These are phyloP conservation scores for Alloascoidea africana DNA, from an alignment of 805 yeast species.

Conservation along the genomic window DNA sequence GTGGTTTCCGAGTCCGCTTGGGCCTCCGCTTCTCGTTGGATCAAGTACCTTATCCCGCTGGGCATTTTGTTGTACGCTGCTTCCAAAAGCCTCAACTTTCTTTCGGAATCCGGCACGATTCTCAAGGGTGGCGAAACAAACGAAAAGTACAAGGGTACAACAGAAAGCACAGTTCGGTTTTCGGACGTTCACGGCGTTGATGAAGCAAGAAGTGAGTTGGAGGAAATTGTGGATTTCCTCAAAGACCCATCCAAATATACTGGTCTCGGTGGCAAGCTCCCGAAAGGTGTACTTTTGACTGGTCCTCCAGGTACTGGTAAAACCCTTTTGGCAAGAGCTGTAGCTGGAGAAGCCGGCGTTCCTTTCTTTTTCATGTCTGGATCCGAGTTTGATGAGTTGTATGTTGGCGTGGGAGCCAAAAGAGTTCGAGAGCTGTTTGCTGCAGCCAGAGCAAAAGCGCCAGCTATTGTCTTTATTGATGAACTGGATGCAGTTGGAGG, in stretches of 20 bases:
- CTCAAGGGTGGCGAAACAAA: conserved; percentile 54
- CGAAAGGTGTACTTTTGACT: conserved; percentile 90
- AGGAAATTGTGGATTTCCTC: conserved; percentile 94
- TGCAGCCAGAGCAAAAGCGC: conserved; percentile 90
- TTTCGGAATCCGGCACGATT: conserved; percentile 73
- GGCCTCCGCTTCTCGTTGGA: conserved; percentile 70
- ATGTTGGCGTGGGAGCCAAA: conserved; percentile 98
- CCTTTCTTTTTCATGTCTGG: conserved; percentile 98
- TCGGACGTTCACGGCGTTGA: conserved; percentile 95
- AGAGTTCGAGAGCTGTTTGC: conserved; percentile 87
- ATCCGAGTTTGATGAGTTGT: conserved; percentile 93
- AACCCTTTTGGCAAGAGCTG: conserved; percentile 90
- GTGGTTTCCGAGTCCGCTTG: conserved; percentile 75
- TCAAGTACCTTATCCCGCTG: conserved; percentile 75
- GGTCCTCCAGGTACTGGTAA: conserved; percentile 99
- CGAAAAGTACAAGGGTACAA: conserved; percentile 71
- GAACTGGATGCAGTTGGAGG: conserved; percentile 99
- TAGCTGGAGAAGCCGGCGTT: conserved; percentile 98
- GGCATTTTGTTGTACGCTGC: conserved; percentile 69
- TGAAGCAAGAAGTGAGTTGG: conserved; percentile 94
- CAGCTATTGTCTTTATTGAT: conserved; percentile 94
- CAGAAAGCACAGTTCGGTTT: conserved; percentile 75
- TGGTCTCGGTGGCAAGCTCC: conserved; percentile 92
- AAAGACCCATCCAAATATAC: conserved; percentile 95
- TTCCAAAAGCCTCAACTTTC: no score